phyloP scores from a whole-genome alignment of 805 yeast species.

The Candida khao-thaluensis region DNA sequence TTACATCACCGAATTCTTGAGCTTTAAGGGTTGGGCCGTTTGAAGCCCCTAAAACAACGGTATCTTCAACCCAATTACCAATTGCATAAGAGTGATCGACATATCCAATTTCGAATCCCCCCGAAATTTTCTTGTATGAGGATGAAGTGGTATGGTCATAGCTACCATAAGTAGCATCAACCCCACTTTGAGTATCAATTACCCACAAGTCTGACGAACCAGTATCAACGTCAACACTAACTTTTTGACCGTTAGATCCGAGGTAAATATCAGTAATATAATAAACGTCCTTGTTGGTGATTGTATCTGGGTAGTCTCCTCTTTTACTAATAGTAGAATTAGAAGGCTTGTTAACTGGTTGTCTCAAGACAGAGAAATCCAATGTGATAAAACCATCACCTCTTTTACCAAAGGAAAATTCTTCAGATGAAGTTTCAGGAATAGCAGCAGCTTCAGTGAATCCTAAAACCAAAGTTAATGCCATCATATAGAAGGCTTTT shows the following conservation, averaged over 20 bases:
- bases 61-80: conserved; percentile 19
- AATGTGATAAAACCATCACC: conserved; percentile 10
- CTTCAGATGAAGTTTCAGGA: conserved; percentile 1
- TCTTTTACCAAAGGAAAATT: conserved; percentile 12
- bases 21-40: conserved; percentile 1
- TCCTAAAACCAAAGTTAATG: conserved; percentile 10
- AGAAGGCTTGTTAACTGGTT: not conserved
- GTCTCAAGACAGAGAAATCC: conserved; percentile 11
- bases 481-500: conserved; percentile 11
- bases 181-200: conserved; percentile 8
- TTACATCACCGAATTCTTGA: conserved; percentile 24
- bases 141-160: conserved; percentile 34
- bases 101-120: conserved; percentile 41
- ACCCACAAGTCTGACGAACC: conserved; percentile 34
- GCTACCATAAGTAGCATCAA: conserved; percentile 30
- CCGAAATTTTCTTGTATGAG: conserved; percentile 29
- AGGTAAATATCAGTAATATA: conserved; percentile 16
- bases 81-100: conserved; percentile 48
- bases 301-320: conserved; percentile 4
- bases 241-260: conserved; percentile 24
- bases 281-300: conserved; percentile 12
- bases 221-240: conserved; percentile 25
- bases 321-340: conserved; percentile 4
- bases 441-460: conserved; percentile 8
- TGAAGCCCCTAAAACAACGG: conserved; percentile 11